These are phyloP conservation scores for Ustilago nuda DNA, from an alignment of 1,284 basidiomycete species.

Conservation along the genomic window DNA sequence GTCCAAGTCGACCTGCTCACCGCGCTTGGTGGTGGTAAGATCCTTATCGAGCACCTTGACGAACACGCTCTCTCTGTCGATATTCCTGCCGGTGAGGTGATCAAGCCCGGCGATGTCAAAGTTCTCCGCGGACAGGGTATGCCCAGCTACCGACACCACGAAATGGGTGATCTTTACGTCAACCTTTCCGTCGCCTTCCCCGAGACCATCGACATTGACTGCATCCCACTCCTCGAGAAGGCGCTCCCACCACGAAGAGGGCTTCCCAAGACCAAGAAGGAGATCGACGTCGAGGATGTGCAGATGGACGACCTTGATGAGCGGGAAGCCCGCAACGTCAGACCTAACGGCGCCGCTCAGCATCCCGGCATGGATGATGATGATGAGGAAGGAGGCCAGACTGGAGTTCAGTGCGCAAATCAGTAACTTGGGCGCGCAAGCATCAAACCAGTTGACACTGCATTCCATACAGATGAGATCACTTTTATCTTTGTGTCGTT, in stretches of 20 bases:
- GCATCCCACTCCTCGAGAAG: slow-evolving; percentile 82
- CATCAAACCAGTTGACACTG: too few species aligned
- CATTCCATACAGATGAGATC: slow-evolving; percentile 7
- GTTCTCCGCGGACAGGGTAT: slow-evolving; percentile 95
- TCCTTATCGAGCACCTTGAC: slow-evolving; percentile 92
- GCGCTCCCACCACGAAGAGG: slow-evolving; percentile 85
- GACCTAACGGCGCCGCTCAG: slow-evolving; percentile 69
- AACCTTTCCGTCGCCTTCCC: slow-evolving; percentile 91
- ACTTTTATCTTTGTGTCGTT: slow-evolving; percentile 57
- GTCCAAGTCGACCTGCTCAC: slow-evolving; percentile 93
- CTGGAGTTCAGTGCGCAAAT: slow-evolving; percentile 63
- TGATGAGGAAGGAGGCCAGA: slow-evolving; percentile 71
- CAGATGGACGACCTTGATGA: slow-evolving; percentile 84
- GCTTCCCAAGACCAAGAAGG: slow-evolving; percentile 77
- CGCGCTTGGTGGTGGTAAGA: slow-evolving; percentile 90
- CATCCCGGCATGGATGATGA: slow-evolving; percentile 81
- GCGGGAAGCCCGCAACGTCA: slow-evolving; percentile 75
- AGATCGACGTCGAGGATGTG: slow-evolving; percentile 83
- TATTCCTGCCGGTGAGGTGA: slow-evolving; percentile 84
- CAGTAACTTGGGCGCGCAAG: background rate
- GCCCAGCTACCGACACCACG: slow-evolving; percentile 98
- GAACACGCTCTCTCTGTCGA: slow-evolving; percentile 87
- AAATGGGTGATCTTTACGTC: slow-evolving; percentile 92
- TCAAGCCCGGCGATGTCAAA: slow-evolving; percentile 92
- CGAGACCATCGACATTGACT: slow-evolving; percentile 78